Base-by-base conservation (phyloP, 192 early-diverging fungal species). In the Rhizoclosmatium sp. region DNA sequence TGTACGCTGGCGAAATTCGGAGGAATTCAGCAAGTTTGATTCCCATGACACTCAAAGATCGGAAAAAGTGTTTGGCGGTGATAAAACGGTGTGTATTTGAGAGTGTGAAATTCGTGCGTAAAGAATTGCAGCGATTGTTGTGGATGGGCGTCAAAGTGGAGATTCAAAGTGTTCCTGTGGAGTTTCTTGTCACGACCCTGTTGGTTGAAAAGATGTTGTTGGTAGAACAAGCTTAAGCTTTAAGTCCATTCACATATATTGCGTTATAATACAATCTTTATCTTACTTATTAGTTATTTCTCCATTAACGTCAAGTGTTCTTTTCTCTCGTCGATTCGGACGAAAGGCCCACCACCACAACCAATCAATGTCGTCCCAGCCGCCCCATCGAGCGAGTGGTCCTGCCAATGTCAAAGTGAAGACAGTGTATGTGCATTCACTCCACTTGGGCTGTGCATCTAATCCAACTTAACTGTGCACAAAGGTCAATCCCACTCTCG, bases 131-230 rank as follows among this genome's bases (percentile, higher is more conserved):
- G 21, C 78, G 74, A 12, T 62, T 83, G 69, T 54, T 83, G 48
- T 59, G 46, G 9, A 69, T 72, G 56, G 51, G 66, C 16, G 40
- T 61, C 60, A 83, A 83, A 58, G 58, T 75, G 16, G 82, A 83
- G 59, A 83, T 83, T 21, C 75, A 83, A 58, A 68, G 47, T 42
- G 12, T 80, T 16, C 59, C 64, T n/a, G 47, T 44, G 0, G 64
- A 48, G 14, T 21, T 80, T 64, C 54, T 83, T 40, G 54, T 69
- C 10, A 45, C 31, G 3, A 45, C 21, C 0, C 80, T 69, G 42
- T 47, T 83, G 31, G 73, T 60, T 10, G 47, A 47, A 23, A 81
- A 79, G 42, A 41, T 81, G 41, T 41, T 23, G 62, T 65, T 54
- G 51, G 31, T 31, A 31, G 31, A 31, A 31, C 31, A 31, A 31